A percentile compares a stretch with the other conserved stretches of the same genome.
These are phyloP conservation scores for Begonia fuchsioides DNA, from an alignment of 306 rosid genomes.

Conservation along the genomic window DNA sequence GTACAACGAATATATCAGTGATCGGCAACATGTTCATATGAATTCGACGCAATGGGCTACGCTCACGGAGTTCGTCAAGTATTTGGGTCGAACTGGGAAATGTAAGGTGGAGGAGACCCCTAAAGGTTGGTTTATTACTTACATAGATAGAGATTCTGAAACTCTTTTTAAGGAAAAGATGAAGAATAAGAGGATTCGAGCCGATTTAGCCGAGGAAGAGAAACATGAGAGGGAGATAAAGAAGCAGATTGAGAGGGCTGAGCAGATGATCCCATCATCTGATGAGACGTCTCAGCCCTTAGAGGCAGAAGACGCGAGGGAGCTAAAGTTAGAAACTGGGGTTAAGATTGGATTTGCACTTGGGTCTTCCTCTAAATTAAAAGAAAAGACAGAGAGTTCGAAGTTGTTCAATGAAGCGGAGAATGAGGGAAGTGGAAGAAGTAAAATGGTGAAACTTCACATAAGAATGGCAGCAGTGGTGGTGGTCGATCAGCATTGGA, in stretches of 20 bases:
- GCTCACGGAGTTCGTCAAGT: conserved; percentile 69
- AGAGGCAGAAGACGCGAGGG: conserved; percentile 21
- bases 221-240: conserved; percentile 76
- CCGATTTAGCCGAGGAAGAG: conserved; percentile 72
- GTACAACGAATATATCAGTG: conserved; percentile 74
- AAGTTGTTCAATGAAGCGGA: conserved; percentile 49
- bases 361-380: conserved; percentile 25
- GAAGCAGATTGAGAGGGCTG: conserved; percentile 77
- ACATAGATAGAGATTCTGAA: conserved; percentile 65
- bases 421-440: background rate
- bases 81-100: conserved; percentile 67
- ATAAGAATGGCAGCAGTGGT: conserved; percentile 24
- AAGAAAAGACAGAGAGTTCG: conserved; percentile 33
- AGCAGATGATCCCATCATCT: conserved; percentile 21
- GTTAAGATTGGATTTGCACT: conserved; percentile 64
- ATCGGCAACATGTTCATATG: conserved; percentile 80
- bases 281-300: conserved; percentile 21
- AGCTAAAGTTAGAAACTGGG: conserved; percentile 49
- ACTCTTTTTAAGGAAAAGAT: conserved; percentile 66
- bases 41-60: conserved; percentile 77
- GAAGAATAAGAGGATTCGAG: conserved; percentile 55
- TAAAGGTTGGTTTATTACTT: conserved; percentile 94
- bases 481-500: conserved; percentile 36
- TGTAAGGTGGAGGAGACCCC: conserved; percentile 91
- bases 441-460: background rate